These are phyloP conservation scores for Caryopteris hybrid DNA, from an alignment of 305 asterid genomes.

Conservation along the genomic window DNA sequence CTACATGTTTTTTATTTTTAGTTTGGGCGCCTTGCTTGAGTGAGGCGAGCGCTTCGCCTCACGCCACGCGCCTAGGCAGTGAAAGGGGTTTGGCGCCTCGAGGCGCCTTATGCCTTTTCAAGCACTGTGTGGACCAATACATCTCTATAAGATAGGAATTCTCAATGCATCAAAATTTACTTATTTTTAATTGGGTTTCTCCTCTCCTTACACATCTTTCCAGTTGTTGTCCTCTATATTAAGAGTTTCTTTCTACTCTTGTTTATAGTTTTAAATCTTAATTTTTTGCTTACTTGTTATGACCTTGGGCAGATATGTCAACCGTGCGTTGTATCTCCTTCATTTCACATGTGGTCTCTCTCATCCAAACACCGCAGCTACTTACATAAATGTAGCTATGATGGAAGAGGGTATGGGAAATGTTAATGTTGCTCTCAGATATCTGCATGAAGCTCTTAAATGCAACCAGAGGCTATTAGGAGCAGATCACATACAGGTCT, in stretches of 20 bases:
- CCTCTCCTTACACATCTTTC: slow-evolving; percentile 11
- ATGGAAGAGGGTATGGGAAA: slow-evolving; percentile 99
- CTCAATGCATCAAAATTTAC: background rate
- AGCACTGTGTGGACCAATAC: background rate
- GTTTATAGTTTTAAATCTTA: background rate
- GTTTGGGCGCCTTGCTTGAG: no score
- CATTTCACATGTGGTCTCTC: slow-evolving; percentile 98
- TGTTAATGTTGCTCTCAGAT: slow-evolving; percentile 97
- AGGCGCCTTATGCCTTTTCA: no score
- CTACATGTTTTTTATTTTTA: no score
- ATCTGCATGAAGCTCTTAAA: slow-evolving; percentile 98
- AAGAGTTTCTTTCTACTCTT: background rate
- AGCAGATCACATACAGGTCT: slow-evolving; percentile 98
- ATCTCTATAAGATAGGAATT: slow-evolving; percentile 3
- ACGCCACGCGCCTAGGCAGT: no score
- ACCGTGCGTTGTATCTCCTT: slow-evolving; percentile 95
- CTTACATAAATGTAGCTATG: slow-evolving; percentile 98
- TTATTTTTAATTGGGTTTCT: background rate
- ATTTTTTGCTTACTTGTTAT: slow-evolving; percentile 17
- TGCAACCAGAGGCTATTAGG: slow-evolving; percentile 90
- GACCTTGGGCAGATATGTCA: slow-evolving; percentile 76
- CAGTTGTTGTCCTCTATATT: background rate
- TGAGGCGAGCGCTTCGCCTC: no score
- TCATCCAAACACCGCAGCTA: slow-evolving; percentile 99
- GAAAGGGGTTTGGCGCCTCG: no score